These are phyloP conservation scores for Boletellus deceptivus DNA, from an alignment of 1,284 basidiomycete species.

Conservation along the genomic window DNA sequence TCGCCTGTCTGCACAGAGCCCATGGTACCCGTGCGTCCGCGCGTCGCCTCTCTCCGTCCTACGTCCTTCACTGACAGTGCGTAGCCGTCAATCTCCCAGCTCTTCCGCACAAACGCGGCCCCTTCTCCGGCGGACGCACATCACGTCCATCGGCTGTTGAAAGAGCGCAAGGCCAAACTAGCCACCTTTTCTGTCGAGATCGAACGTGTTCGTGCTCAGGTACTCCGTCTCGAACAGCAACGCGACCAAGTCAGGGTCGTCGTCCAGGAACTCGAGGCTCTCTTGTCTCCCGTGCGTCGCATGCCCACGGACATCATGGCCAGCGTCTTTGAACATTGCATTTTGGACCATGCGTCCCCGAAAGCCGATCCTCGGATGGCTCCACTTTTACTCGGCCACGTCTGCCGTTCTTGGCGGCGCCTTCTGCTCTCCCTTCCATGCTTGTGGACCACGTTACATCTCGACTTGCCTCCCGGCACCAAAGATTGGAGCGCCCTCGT, in stretches of 20 bases:
- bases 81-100: slow-evolving; percentile 27
- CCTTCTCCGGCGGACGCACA: slow-evolving; percentile 24
- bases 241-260: slow-evolving; percentile 10
- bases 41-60: neutral
- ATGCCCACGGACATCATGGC: slow-evolving; percentile 32
- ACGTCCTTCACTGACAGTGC: neutral
- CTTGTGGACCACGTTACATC: slow-evolving; percentile 24
- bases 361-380: slow-evolving; percentile 13
- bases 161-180: slow-evolving; percentile 19
- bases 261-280: slow-evolving; percentile 29
- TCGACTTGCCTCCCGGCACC: slow-evolving; percentile 23
- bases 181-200: slow-evolving; percentile 18
- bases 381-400: slow-evolving; percentile 28
- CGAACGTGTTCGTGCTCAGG: slow-evolving; percentile 20
- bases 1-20: no score
- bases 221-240: slow-evolving; percentile 21
- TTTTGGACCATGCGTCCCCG: slow-evolving; percentile 9
- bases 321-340: slow-evolving; percentile 26
- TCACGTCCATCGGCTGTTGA: slow-evolving; percentile 15
- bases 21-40: slow-evolving; percentile 20
- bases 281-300: slow-evolving; percentile 32
- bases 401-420: slow-evolving; percentile 31
- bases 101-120: slow-evolving; percentile 29
- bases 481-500: slow-evolving; percentile 28
- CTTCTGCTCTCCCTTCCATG: slow-evolving; percentile 30